Conservation (phyloP, 2,329 filamentous ascomycete species). For the Stachybotrys chartarum region DNA sequence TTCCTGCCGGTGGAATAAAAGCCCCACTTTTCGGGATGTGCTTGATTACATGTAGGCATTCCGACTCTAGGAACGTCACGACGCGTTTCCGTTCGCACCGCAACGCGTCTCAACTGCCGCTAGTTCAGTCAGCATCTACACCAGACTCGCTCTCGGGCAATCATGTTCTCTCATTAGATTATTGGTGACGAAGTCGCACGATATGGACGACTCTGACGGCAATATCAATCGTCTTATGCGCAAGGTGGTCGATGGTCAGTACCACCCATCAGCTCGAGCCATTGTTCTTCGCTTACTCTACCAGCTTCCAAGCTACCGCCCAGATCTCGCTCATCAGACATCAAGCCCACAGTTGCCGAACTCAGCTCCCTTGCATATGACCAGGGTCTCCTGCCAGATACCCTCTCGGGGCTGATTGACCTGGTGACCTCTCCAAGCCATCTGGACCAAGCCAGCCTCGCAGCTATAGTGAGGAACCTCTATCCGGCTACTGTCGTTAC, state of each 20-base stretch:
- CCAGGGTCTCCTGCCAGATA: slow-evolving; percentile 54
- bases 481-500: slow-evolving; percentile 65
- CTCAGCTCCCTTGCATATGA: slow-evolving; percentile 59
- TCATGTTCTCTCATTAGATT: no score
- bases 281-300: slow-evolving; percentile 6
- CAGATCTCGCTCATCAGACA: slow-evolving; percentile 56
- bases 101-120: neutral
- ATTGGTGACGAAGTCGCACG: neutral
- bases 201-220: neutral
- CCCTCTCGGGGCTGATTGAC: slow-evolving; percentile 57
- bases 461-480: slow-evolving; percentile 62
- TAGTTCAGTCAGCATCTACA: neutral
- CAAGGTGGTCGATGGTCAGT: neutral
- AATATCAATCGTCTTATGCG: neutral
- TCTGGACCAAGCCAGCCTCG: slow-evolving; percentile 70
- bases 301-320: slow-evolving; percentile 53
- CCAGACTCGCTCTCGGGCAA: no score
- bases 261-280: neutral
- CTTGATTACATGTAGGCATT: no score
- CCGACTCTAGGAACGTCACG: no score
- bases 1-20: neutral
- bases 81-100: neutral
- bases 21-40: neutral
- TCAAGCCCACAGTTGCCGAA: slow-evolving; percentile 57
- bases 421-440: slow-evolving; percentile 59